Evolutionary conservation across 495 filamentous ascomycete genomes (phyloP).

Genomic region (Opeltia flavorubescens): DNA sequence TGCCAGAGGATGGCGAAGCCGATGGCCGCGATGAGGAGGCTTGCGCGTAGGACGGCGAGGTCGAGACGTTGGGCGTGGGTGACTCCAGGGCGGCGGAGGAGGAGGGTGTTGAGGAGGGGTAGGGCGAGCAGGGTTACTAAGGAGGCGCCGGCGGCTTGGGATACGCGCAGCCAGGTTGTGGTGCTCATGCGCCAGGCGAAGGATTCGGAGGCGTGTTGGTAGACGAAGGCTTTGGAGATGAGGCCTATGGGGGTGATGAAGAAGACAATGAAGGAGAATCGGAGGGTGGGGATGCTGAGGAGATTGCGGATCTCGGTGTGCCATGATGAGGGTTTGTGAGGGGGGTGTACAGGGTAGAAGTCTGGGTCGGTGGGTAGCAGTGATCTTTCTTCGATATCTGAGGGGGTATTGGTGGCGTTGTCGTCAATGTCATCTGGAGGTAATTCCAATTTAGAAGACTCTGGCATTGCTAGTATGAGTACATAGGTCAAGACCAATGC

Average conservation of each 20-base stretch:
- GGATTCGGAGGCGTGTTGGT: conserved; percentile 11
- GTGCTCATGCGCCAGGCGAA: conserved; percentile 7
- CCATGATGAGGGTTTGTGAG: conserved; percentile 7
- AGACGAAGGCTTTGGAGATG: conserved; percentile 10
- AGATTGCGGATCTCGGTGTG: conserved; percentile 8
- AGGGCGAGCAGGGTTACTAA: conserved; percentile 6
- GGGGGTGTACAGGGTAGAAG: conserved; percentile 2
- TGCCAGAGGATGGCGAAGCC: conserved; percentile 11
- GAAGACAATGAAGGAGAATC: conserved; percentile 8
- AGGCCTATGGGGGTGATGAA: conserved; percentile 10
- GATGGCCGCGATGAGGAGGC: conserved; percentile 3
- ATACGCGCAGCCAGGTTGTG: conserved; percentile 12
- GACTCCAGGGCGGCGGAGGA: neutral
- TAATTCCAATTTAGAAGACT: conserved; percentile 6
- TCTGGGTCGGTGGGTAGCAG: neutral
- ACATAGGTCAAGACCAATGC: conserved; percentile 2
- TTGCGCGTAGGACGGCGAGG: conserved; percentile 9
- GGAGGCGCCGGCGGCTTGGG: conserved; percentile 11
- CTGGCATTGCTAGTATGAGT: conserved; percentile 9
- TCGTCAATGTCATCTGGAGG: neutral
- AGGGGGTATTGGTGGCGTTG: neutral
- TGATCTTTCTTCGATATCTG: neutral
- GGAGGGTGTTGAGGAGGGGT: conserved; percentile 2
- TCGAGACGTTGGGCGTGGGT: conserved; percentile 8
- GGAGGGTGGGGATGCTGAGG: conserved; percentile 4